phyloP scores from a whole-genome alignment of 306 rosid species.

The Vicia sativa region DNA sequence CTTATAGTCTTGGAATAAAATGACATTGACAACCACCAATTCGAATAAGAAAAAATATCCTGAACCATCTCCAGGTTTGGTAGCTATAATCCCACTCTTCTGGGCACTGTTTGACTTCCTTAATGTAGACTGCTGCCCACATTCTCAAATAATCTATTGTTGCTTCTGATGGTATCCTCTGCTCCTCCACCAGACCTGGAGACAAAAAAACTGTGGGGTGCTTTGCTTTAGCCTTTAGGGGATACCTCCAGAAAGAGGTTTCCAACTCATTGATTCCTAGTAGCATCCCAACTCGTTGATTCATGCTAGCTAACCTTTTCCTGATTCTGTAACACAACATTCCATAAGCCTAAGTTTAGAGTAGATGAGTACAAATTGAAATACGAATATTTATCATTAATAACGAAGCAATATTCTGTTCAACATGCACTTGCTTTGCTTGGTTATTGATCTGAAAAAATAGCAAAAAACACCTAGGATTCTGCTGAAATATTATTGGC shows the following conservation, averaged over 20 bases:
- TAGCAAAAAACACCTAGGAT: conserved; percentile 6
- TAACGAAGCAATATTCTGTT: conserved; percentile 8
- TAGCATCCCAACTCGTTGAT: too few species aligned
- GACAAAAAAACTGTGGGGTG: neutral
- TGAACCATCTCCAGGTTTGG: neutral
- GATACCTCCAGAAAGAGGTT: neutral
- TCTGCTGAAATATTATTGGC: conserved; percentile 23
- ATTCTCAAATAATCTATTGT: neutral
- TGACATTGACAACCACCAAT: neutral
- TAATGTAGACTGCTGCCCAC: neutral
- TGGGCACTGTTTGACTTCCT: neutral
- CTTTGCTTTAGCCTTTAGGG: neutral
- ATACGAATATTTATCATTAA: neutral
- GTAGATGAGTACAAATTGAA: neutral
- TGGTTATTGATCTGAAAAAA: conserved; percentile 8
- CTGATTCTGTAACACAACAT: conserved; percentile 1
- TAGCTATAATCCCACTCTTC: neutral
- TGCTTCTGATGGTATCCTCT: neutral
- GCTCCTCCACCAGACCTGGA: neutral
- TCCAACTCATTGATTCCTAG: too few species aligned
- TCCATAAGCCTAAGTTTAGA: neutral
- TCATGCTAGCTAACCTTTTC: neutral
- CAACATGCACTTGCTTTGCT: conserved; percentile 26
- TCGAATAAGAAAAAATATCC: neutral
- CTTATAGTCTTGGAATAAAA: conserved; percentile 23